phyloP scores from a whole-genome alignment of 768 basidiomycete genomes.

The Leccinum pellstonianum region DNA sequence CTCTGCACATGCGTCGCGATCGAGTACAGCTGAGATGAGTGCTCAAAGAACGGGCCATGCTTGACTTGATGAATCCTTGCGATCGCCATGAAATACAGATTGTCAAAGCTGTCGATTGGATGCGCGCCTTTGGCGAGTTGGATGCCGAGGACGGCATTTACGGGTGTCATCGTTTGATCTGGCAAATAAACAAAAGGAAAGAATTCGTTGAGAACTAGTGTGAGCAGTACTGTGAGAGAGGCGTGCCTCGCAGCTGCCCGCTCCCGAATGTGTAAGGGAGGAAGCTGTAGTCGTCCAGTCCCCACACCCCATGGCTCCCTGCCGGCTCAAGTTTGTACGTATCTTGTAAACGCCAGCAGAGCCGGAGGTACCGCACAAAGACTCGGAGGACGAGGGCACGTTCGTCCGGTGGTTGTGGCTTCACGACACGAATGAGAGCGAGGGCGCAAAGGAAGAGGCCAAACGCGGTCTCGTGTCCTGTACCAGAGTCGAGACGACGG shows the following conservation, averaged over 20 bases:
- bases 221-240: neutral
- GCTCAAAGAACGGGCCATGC: conserved; percentile 85
- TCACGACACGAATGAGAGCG: conserved; percentile 64
- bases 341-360: conserved; percentile 87
- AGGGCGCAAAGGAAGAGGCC: conserved; percentile 73
- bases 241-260: conserved; percentile 76
- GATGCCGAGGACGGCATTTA: conserved; percentile 58
- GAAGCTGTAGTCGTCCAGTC: conserved; percentile 89
- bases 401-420: conserved; percentile 60
- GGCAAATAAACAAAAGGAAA: conserved; percentile 1
- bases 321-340: conserved; percentile 91
- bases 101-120: conserved; percentile 40
- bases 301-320: conserved; percentile 98
- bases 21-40: conserved; percentile 84
- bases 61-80: conserved; percentile 80
- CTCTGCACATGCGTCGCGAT: conserved; percentile 86
- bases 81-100: conserved; percentile 79
- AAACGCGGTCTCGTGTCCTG: conserved; percentile 93
- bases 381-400: conserved; percentile 56
- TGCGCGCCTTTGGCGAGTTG: conserved; percentile 37
- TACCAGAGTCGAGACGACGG: conserved; percentile 92
- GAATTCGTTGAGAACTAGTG: conserved; percentile 4
- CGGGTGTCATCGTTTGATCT: conserved; percentile 67
- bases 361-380: conserved; percentile 72
- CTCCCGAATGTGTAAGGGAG: conserved; percentile 90